Evolutionary conservation across 768 basidiomycete genomes (phyloP), one percentile per base, ranked within the genome.

Genomic region (Trametes cingulata): DNA sequence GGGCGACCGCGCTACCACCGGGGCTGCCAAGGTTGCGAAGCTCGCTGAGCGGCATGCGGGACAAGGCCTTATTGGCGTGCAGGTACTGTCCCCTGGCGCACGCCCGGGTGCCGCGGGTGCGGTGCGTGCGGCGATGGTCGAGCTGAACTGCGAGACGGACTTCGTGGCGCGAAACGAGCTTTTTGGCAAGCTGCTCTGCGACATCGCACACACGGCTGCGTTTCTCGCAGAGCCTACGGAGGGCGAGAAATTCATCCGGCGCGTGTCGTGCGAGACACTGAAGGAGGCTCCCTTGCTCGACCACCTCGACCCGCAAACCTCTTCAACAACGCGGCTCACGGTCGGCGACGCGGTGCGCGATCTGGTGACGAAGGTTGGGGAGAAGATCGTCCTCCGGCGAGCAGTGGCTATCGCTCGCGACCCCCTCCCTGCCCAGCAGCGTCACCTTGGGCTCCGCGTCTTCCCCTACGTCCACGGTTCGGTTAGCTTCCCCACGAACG

Each of bases 141-240:
- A 98, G 73, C 78, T 97, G 61, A 93, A 92, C 66, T 98, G 95
- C 77, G 95, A 98, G 77, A 97, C 95, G 52, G 95, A 98, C 76
- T 98, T 97, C 71, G 95, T 98, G 27, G 92, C 87, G 22, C 77
- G 91, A 64, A 95, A 93, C 67, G 84, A 88, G 58, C 77, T 93
- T 13, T 98, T 98, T 68, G 80, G 84, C 15, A 79, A 80, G 54
- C 82, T 95, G 39, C 88, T 90, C 13, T 79, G 81, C 40, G 86
- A 92, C 66, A 87, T 97, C 65, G 89, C 93, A 15, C 87, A 91
- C 66, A 93, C 91, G 1, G 85, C 88, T 35, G 93, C 93, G 6
- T 90, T 86, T 68, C 77, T 91, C 42, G 73, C 83, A 0, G 83
- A 85, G 54, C 82, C 85, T 46, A 70, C 75, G n/a, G 65, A 60